Evolutionary conservation across 2,329 filamentous ascomycete species (phyloP).

Genomic region (Mollisia scopiformis): DNA sequence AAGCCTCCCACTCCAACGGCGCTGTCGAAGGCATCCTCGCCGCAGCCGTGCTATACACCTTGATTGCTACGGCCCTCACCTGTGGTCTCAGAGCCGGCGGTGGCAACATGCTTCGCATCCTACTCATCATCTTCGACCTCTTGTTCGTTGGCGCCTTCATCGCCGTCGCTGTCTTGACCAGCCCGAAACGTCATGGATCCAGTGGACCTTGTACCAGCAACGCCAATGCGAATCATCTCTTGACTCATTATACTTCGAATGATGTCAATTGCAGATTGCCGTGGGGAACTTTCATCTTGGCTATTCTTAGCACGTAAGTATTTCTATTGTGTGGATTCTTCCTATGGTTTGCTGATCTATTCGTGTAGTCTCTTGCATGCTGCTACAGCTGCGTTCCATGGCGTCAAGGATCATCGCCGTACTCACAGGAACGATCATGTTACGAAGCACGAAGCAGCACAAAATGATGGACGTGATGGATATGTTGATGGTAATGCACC

Average conservation of each 20-base stretch:
- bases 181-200: slow-evolving; percentile 38
- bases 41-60: slow-evolving; percentile 46
- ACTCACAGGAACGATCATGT: slow-evolving; percentile 1
- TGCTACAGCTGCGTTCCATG: slow-evolving; percentile 45
- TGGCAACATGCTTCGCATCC: slow-evolving; percentile 39
- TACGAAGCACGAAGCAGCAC: background rate
- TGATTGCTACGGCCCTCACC: slow-evolving; percentile 40
- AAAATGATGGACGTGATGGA: background rate
- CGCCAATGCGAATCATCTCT: slow-evolving; percentile 15
- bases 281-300: slow-evolving; percentile 46
- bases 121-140: slow-evolving; percentile 44
- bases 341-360: background rate
- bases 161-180: slow-evolving; percentile 44
- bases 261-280: slow-evolving; percentile 42
- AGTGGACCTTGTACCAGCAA: slow-evolving; percentile 37
- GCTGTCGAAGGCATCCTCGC: slow-evolving; percentile 49
- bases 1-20: slow-evolving; percentile 39
- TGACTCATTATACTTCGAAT: slow-evolving; percentile 26
- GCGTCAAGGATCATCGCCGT: slow-evolving; percentile 27
- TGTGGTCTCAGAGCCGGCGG: slow-evolving; percentile 39
- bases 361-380: slow-evolving; percentile 44
- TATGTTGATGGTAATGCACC: background rate
- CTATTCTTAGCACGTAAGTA: slow-evolving; percentile 49
- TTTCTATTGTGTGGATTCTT: background rate
- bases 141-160: slow-evolving; percentile 47